Evolutionary conservation across 169 alveolate species (phyloP), one percentile per base, ranked within the genome.

Genomic region (Plasmodium gonderi): DNA sequence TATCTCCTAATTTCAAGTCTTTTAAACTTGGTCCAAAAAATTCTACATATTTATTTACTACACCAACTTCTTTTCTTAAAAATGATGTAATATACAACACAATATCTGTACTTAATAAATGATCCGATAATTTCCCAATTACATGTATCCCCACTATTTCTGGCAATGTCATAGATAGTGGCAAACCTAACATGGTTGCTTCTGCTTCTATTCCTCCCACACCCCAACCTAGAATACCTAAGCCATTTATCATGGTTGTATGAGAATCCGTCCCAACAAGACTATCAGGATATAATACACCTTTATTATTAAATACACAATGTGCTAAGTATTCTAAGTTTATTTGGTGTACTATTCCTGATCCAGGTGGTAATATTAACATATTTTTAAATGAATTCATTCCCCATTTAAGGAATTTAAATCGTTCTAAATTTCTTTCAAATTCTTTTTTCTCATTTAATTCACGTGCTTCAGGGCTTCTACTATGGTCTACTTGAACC

Each of bases 141-240:
- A 98, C 97, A 51, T 97, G 96, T 90, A 98, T 97, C 14, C 99
- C 99, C 44, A 98, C 98, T 8, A 98, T 99, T 87, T 98, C 98
- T 26, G 99, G 99, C 17, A 98, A 95, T 12, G 97, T 98, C 99
- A 98, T 98, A 74, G 99, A 97, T 40, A 98, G 96, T n/a, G 99
- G 98, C 90, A 98, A 97, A 26, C 99, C 99, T 51, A 98, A 96
- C 99, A 98, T 98, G 51, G 98, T 98, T n/a, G 99, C 99, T 95
- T 98, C 99, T 76, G 99, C 99, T 96, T 98, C 99, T 47, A 98
- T 98, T 7, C 99, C 99, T 29, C 99, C 99, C 14, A 98, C 99
- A 17, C 99, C 99, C 99, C 99, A 97, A 38, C 98, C 98, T 75
- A 97, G 93, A 44, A 98, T 98, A 38, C 99, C 99, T 69, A 98